These are phyloP conservation scores for Polysphondylium violaceum DNA, from an alignment of 78 protist species.

Conservation along the genomic window DNA sequence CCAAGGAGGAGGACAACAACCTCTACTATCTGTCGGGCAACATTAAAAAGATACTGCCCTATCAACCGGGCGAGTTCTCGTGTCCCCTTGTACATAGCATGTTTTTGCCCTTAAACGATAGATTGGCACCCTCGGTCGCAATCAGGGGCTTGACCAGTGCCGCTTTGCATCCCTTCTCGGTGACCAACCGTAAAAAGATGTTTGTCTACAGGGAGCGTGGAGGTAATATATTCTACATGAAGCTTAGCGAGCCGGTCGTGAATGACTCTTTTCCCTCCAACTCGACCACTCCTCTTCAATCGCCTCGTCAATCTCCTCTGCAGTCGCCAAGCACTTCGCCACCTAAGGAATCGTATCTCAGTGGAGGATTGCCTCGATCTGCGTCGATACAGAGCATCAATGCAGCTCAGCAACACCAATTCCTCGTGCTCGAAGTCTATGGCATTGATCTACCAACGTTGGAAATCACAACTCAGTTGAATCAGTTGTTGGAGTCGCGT, in stretches of 20 bases:
- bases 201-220: constrained; percentile 75
- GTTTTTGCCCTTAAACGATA: constrained; percentile 46
- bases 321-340: constrained; percentile 65
- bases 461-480: constrained; percentile 65
- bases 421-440: constrained; percentile 33
- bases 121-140: constrained; percentile 23
- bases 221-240: constrained; percentile 73
- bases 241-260: constrained; percentile 25
- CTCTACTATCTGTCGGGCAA: not conserved
- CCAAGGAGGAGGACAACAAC: constrained; percentile 10
- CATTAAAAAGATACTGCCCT: constrained; percentile 10
- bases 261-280: constrained; percentile 24
- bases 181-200: constrained; percentile 64
- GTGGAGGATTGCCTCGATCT: not conserved
- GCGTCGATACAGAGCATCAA: not conserved
- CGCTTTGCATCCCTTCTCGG: constrained; percentile 63
- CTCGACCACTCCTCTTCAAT: constrained; percentile 24
- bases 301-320: constrained; percentile 70
- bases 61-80: constrained; percentile 41
- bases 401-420: not conserved
- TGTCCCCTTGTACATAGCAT: constrained; percentile 54
- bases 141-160: constrained; percentile 50
- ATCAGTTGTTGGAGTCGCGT: constrained; percentile 54
- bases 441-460: constrained; percentile 75
- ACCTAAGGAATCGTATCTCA: constrained; percentile 50